Evolutionary conservation across 495 filamentous ascomycete genomes (phyloP), one percentile per base, ranked within the genome.

Genomic region (Talaromyces liani): DNA sequence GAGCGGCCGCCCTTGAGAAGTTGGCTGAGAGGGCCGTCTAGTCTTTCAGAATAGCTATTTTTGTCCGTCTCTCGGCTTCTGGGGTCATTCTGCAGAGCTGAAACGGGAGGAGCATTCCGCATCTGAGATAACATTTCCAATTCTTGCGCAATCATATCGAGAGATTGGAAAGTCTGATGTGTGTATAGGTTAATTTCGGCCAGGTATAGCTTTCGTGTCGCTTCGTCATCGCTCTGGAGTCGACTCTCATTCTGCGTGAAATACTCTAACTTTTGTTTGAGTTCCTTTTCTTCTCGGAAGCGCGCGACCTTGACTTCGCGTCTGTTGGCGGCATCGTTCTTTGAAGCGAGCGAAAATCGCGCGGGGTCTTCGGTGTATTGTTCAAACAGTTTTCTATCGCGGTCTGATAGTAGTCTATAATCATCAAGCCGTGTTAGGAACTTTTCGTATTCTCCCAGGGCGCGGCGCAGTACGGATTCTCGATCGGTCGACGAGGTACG

Each of bases 81-180:
- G 14, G 82, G 74, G 62, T 83, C 81, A 51, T 87, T 79, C 27
- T 80, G 71, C 45, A 54, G 65, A 31, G 72, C 68, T n/a, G 69
- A 63, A 6, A 69, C 66, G 25, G 69, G 65, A 14, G 72, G 68
- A n/a, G 71, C 60, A 60, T 74, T 63, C 73, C 89, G 89, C 39
- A 90, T 90, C 64, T 87, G 80, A 5, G 88, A 83, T 3, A 98
- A 80, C 66, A 98, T 88, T 18, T 92, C 84, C 25, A 91, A 75
- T 74, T 98, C 94, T 66, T 90, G 88, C 24, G 87, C 86, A 34
- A 97, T 82, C 12, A 90, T 81, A 70, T 98, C 95, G 18, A 98
- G 82, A 0, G 87, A 80, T 71, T 93, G 89, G 69, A 97, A 97
- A 12, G 91, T 80, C 70, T 89, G 87, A 71, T 97, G 91, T 6